Evolutionary conservation across 2,329 filamentous ascomycete species (phyloP), one percentile per base, ranked within the genome.

Genomic region (Fusarium keratoplasticum): DNA sequence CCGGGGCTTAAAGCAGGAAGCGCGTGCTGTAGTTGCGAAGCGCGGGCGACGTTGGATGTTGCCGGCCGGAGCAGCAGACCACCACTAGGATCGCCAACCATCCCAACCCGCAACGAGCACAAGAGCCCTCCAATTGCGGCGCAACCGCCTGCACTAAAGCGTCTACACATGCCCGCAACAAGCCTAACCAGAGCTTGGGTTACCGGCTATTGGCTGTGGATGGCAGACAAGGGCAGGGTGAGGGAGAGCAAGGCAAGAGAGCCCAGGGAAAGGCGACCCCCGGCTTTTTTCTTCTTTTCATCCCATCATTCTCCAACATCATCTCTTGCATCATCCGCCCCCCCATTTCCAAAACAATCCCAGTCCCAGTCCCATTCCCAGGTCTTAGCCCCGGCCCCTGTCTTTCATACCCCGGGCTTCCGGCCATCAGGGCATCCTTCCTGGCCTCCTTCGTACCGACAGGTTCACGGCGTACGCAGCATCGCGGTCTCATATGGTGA

Each of bases 281-380:
- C 47, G 38, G 38, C 44, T 38, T 62, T 50, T 67, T 62, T 47
- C 58, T 64, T 33, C 61, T 38, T 57, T 64, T 61, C 66, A 71
- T 67, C 61, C 73, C 70, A 76, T 75, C 72, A 69, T 70, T 63
- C 62, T 74, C 64, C 68, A 69, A 64, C 57, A 66, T 64, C 68
- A 63, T 75, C 69, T 76, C 76, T 76, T 74, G 70, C 74, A 78
- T 77, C 69, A 74, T 70, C 52, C 67, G 61, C 61, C 64, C 61
- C 47, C 58, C 59, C 62, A 61, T 70, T 62, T 36, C 35, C 33
- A 60, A 59, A 52, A 54, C 47, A 54, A 54, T 31, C 47, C 47
- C 47, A 54, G 47, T 54, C 27, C 47, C 44, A 55, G 69, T 62
- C 69, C 58, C 44, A 61, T 65, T 66, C 72, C 65, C 55, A 58